A percentile compares a stretch with the other conserved stretches of the same genome.
Conservation (phyloP, 2,329 filamentous ascomycete genomes). For the Ceratocystis variospora region DNA sequence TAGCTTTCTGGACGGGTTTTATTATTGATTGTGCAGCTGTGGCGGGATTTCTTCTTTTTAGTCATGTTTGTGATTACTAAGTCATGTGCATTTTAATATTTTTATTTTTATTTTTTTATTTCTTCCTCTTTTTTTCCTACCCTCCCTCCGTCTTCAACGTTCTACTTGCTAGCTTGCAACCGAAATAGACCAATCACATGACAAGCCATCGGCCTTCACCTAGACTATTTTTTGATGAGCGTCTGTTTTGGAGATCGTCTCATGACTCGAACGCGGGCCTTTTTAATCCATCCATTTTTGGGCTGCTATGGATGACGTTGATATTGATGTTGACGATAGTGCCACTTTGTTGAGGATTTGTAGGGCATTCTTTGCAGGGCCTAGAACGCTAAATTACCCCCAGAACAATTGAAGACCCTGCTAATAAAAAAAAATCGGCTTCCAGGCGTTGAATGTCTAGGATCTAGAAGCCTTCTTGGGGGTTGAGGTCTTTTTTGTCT, state of each 20-base stretch:
- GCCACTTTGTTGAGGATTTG: background rate
- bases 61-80: too few relatives aligned
- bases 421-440: background rate
- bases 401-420: background rate
- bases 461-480: background rate
- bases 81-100: too few relatives aligned
- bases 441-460: background rate
- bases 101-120: background rate
- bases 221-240: background rate
- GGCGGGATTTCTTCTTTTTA: too few relatives aligned
- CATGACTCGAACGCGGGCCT: background rate
- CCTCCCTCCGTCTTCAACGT: background rate
- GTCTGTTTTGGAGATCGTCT: background rate
- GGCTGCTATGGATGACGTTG: background rate
- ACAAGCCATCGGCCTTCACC: background rate
- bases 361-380: background rate
- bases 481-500: conserved; percentile 6
- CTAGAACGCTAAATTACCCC: background rate
- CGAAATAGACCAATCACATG: background rate
- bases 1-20: too few relatives aligned
- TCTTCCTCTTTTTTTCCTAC: background rate
- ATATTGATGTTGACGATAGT: background rate
- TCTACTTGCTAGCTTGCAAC: background rate
- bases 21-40: too few relatives aligned
- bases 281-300: background rate